Evolutionary conservation across 371 early-diverging fungal species (phyloP), one percentile per base, ranked within the genome.

Genomic region (Mortierella sp.): DNA sequence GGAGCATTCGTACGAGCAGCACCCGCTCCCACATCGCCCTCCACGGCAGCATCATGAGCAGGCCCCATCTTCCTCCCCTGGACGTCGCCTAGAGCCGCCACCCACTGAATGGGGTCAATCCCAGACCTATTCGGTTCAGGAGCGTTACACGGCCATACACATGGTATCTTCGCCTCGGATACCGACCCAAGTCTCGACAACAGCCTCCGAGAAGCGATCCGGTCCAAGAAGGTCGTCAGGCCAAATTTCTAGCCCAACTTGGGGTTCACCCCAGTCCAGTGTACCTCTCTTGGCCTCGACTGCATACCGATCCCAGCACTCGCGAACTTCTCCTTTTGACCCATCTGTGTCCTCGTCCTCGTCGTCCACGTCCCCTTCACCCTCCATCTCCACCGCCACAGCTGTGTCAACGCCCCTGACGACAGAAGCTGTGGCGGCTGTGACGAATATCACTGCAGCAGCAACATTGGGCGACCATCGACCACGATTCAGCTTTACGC

Each of bases 311-410:
- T 60, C 64, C n/a, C 79, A 69, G 15, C 63, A 52, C 16, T 59
- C 16, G 23, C 29, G 67, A 1, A n/a, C 66, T 3, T 72, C 79
- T 15, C 65, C 77, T 5, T 43, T 65, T 21, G 76, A 76, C 12
- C 68, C 72, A 9, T 68, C 77, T 1, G 23, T 71, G 1, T 68
- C 72, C 1, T 69, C 79, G 4, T 70, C 71, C 0, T 62, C 79
- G 9, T 69, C 79, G 43, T 72, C 79, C 4, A 43, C 66, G n/a
- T 77, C 76, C 1, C 76, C 76, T 3, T 75, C 76, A 3, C 76
- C 75, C 21, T 70, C 76, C 46, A 71, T 70, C 14, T 66, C 76
- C 4, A 58, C 68, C 12, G 60, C 56, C 14, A 66, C 72, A 0
- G 72, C 72, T 14, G 72, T 53, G 19, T 68, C 72, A 4, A 72